Conservation (phyloP, 306 rosid species). For the Spatholobus suberectus region DNA sequence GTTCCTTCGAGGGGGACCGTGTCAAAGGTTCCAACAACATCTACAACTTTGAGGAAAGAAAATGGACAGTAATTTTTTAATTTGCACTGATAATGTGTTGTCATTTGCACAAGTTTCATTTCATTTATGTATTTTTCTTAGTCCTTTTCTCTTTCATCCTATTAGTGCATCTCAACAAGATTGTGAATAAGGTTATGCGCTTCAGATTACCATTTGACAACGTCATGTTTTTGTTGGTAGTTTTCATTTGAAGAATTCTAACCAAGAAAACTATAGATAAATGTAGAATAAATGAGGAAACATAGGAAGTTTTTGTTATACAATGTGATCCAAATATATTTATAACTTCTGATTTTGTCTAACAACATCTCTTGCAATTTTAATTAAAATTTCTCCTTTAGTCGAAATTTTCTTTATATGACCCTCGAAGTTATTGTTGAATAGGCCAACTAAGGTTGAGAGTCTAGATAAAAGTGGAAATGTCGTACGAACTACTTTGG, state of each 20-base stretch:
- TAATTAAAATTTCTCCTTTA: background rate
- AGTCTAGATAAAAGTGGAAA: slow-evolving; percentile 54
- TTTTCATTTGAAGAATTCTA: background rate
- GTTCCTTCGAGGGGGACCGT: slow-evolving; percentile 61
- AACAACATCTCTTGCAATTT: slow-evolving; percentile 10
- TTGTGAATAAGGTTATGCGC: background rate
- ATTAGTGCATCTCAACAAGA: slow-evolving; percentile 11
- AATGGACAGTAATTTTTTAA: slow-evolving; percentile 65
- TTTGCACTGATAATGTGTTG: slow-evolving; percentile 24
- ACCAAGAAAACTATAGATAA: background rate
- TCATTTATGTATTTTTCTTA: background rate
- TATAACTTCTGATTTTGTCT: slow-evolving; percentile 7
- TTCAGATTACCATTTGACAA: slow-evolving; percentile 30
- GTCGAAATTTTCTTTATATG: slow-evolving; percentile 26
- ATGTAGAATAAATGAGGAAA: slow-evolving; percentile 27
- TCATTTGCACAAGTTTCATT: slow-evolving; percentile 3
- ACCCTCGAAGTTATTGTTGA: slow-evolving; percentile 32
- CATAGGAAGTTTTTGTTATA: background rate
- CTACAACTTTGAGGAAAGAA: slow-evolving; percentile 59
- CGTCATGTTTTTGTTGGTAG: slow-evolving; percentile 18
- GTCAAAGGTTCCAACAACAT: slow-evolving; percentile 59
- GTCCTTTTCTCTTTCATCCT: slow-evolving; percentile 16
- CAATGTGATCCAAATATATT: background rate
- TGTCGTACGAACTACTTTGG: slow-evolving; percentile 47
- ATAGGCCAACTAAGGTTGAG: slow-evolving; percentile 66